Percentiles rank a stretch among this genome's conserved stretches.
These are phyloP conservation scores for Fusarium sp. DNA, from an alignment of 2,329 filamentous ascomycete genomes.

Conservation along the genomic window DNA sequence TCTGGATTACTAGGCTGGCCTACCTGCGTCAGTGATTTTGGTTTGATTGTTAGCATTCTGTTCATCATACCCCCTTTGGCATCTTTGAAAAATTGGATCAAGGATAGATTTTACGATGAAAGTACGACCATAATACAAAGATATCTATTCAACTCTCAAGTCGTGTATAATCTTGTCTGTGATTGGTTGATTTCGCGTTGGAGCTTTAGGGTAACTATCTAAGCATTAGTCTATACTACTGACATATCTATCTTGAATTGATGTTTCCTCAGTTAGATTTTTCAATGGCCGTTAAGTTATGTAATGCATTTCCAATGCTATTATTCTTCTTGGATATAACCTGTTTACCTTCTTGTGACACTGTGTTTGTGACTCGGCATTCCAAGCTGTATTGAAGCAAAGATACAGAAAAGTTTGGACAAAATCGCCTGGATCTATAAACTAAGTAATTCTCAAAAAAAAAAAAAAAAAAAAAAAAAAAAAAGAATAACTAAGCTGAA, in stretches of 20 bases:
- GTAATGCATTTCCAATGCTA: too few relatives aligned
- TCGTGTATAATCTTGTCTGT: background rate
- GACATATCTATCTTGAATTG: background rate
- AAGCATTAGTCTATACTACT: too few relatives aligned
- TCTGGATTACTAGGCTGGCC: constrained; percentile 31
- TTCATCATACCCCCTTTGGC: constrained; percentile 46
- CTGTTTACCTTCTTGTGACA: too few relatives aligned
- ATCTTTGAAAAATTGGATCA: constrained; percentile 45
- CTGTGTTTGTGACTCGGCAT: too few relatives aligned
- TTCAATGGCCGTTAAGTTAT: background rate
- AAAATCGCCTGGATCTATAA: too few relatives aligned
- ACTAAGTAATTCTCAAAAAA: too few relatives aligned
- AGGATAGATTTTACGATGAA: constrained; percentile 44
- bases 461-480: too few relatives aligned
- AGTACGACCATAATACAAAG: constrained; percentile 40
- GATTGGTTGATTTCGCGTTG: background rate
- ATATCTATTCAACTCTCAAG: constrained; percentile 31
- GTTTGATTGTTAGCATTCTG: constrained; percentile 45
- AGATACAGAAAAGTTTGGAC: too few relatives aligned
- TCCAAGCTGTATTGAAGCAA: too few relatives aligned
- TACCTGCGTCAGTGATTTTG: constrained; percentile 38
- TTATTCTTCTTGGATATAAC: too few relatives aligned
- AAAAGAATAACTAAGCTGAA: too few relatives aligned
- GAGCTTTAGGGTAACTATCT: constrained; percentile 2
- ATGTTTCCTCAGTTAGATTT: background rate